Evolutionary conservation across 208 protist species (phyloP).

Genomic region (Trypanosoma lewisi): DNA sequence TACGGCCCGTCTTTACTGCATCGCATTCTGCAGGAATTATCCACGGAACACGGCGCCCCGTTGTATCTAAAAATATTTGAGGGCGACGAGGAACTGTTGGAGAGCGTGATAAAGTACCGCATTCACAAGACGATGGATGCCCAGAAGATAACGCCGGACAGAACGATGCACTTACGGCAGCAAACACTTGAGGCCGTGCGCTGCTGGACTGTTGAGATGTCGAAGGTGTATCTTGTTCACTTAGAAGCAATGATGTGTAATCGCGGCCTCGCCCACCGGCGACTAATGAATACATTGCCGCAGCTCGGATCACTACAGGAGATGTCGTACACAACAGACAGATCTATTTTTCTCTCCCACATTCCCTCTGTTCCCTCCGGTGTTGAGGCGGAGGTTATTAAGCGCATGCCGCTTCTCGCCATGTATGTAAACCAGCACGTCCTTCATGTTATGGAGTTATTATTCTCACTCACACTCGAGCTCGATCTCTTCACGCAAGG

Average conservation of each 20-base stretch:
- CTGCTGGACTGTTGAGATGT: slow-evolving; percentile 59
- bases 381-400: slow-evolving; percentile 49
- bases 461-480: slow-evolving; percentile 70
- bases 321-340: slow-evolving; percentile 66
- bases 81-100: slow-evolving; percentile 57
- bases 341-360: slow-evolving; percentile 62
- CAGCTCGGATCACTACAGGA: slow-evolving; percentile 66
- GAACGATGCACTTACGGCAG: slow-evolving; percentile 50
- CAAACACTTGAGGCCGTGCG: slow-evolving; percentile 64
- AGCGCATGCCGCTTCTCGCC: slow-evolving; percentile 55
- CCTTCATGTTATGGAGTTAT: slow-evolving; percentile 66
- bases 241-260: slow-evolving; percentile 88
- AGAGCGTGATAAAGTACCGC: slow-evolving; percentile 76
- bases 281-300: slow-evolving; percentile 66
- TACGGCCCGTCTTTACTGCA: slow-evolving; percentile 57
- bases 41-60: slow-evolving; percentile 62
- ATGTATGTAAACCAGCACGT: slow-evolving; percentile 68
- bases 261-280: slow-evolving; percentile 75
- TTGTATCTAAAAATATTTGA: slow-evolving; percentile 76
- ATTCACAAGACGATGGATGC: slow-evolving; percentile 74
- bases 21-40: slow-evolving; percentile 53
- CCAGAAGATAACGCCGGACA: slow-evolving; percentile 51
- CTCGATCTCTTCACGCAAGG: slow-evolving; percentile 72
- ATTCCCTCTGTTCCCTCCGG: slow-evolving; percentile 40
- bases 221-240: slow-evolving; percentile 67